phyloP scores from a whole-genome alignment of 768 basidiomycete species.

The Pleurotus cornucopiae region DNA sequence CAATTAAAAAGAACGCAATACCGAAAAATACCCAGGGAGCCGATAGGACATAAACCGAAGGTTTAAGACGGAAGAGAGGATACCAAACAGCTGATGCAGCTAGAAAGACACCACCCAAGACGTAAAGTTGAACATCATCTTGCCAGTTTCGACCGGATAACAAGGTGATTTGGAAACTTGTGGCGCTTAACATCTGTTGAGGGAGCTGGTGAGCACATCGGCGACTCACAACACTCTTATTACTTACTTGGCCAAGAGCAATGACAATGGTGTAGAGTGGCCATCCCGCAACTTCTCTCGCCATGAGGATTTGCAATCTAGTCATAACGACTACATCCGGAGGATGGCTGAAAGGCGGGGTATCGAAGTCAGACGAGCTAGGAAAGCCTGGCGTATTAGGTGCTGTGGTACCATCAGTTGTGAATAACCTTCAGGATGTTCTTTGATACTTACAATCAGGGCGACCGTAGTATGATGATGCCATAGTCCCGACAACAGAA shows the following conservation, averaged over 20 bases:
- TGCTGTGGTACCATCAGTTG: slow-evolving; percentile 21
- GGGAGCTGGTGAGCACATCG: slow-evolving; percentile 8
- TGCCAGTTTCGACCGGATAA: slow-evolving; percentile 85
- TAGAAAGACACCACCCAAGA: slow-evolving; percentile 86
- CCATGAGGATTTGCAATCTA: slow-evolving; percentile 77
- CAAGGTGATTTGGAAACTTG: slow-evolving; percentile 92
- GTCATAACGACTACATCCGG: slow-evolving; percentile 77
- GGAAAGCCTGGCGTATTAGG: slow-evolving; percentile 51
- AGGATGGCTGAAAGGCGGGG: slow-evolving; percentile 33
- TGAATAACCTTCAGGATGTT: not conserved
- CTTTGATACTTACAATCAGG: slow-evolving; percentile 60
- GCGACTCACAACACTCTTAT: not conserved
- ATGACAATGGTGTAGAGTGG: slow-evolving; percentile 90
- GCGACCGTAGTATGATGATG: slow-evolving; percentile 63
- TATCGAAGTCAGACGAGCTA: slow-evolving; percentile 33
- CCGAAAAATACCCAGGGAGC: slow-evolving; percentile 91
- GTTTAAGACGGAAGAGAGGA: slow-evolving; percentile 80
- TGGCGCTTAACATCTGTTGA: slow-evolving; percentile 75
- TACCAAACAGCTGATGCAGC: slow-evolving; percentile 88
- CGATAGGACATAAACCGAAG: slow-evolving; percentile 83
- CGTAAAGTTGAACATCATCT: slow-evolving; percentile 78
- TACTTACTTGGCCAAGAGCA: slow-evolving; percentile 69
- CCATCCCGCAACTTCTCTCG: slow-evolving; percentile 80
- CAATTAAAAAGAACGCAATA: slow-evolving; percentile 88
- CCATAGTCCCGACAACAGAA: slow-evolving; percentile 75